Conservation (phyloP, 2,329 filamentous ascomycete genomes). For the Pestalotiopsis fici region DNA sequence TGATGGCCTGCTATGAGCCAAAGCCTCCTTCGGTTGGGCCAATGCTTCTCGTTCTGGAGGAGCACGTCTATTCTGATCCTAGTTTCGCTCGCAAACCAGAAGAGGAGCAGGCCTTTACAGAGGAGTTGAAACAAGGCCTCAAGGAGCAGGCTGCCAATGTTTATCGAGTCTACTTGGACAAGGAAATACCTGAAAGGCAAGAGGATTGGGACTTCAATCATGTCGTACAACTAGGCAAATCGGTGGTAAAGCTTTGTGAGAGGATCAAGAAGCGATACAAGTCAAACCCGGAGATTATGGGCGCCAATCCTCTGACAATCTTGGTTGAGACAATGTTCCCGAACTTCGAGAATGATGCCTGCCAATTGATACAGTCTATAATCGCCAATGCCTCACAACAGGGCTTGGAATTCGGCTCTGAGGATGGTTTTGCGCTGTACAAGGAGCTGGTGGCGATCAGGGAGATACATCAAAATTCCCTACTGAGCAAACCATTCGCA, state of each 20-base stretch:
- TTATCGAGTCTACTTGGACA: slow-evolving; percentile 77
- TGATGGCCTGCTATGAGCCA: slow-evolving; percentile 86
- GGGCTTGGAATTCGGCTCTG: slow-evolving; percentile 76
- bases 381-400: slow-evolving; percentile 70
- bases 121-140: slow-evolving; percentile 72
- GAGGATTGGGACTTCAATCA: slow-evolving; percentile 90
- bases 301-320: slow-evolving; percentile 64
- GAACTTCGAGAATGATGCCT: slow-evolving; percentile 85
- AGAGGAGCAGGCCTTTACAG: slow-evolving; percentile 71
- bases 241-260: slow-evolving; percentile 81
- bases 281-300: slow-evolving; percentile 86
- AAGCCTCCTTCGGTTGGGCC: slow-evolving; percentile 81
- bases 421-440: slow-evolving; percentile 95
- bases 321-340: slow-evolving; percentile 84
- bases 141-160: slow-evolving; percentile 74
- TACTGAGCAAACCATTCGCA: slow-evolving; percentile 75
- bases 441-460: slow-evolving; percentile 84
- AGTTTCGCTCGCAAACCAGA: slow-evolving; percentile 72
- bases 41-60: slow-evolving; percentile 78
- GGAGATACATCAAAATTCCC: slow-evolving; percentile 72
- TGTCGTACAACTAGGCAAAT: slow-evolving; percentile 84
- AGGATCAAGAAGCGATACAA: slow-evolving; percentile 91
- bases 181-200: slow-evolving; percentile 76
- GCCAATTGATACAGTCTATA: slow-evolving; percentile 81
- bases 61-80: slow-evolving; percentile 78